Evolutionary conservation across 2,329 filamentous ascomycete genomes (phyloP), one percentile per base, ranked within the genome.

Genomic region (Botrytis medusae): DNA sequence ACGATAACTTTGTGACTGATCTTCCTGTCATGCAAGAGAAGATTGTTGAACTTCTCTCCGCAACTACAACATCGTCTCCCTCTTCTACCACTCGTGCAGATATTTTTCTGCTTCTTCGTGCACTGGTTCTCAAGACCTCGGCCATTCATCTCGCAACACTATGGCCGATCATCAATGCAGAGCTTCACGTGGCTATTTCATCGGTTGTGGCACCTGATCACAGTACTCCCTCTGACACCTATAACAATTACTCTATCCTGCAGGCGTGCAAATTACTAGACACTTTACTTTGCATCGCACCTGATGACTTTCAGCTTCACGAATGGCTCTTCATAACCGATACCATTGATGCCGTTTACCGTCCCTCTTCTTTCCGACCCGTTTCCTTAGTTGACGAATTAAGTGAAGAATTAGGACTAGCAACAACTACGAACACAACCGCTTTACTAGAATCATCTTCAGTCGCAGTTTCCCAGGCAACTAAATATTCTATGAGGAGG

Each of bases 241-340:
- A 94, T 83, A 93, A 89, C 79, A 92, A 93, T 77, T 84, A 89
- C 3, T 90, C 92, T 3, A 85, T 98, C 25, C 84, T 99, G 4
- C 95, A 99, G 81, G 95, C 94, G 0, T 98, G 95, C 84, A 99
- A 98, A 81, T 87, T 99, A 4, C 87, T 99, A 5, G 96, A 99
- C 79, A 86, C 94, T 32, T 86, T 99, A n/a, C 88, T 98, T 22
- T 91, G 94, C 61, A 86, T 95, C 12, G 92, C 93, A 7, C 95
- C 95, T 0, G 96, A 99, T 77, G 96, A 99, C 81, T 99, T 98
- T 83, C 96, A 98, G 82, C 88, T 98, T n/a, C 92, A 97, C 79
- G 94, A 98, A 84, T 99, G 96, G 96, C 89, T 98, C 6, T 99
- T 97, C 82, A 91, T 99, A 72, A 97, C 94, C 2, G 96, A 99